Base-by-base conservation (phyloP, 805 yeast genomes). In the Metschnikowia colocasiae region DNA sequence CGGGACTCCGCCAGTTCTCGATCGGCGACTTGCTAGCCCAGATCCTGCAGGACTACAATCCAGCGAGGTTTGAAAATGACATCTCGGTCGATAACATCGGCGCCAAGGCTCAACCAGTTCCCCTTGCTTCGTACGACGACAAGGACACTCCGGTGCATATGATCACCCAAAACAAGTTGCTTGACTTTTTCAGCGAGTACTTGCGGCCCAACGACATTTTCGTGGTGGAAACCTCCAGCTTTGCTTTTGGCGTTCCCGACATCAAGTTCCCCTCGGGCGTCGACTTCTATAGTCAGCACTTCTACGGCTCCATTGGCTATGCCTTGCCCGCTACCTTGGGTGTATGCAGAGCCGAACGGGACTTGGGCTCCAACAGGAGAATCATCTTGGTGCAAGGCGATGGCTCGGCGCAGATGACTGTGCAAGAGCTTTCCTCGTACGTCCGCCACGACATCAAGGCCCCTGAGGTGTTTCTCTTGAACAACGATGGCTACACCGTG, bases 321-420 rank as follows among this genome's bases (percentile, higher is more conserved):
- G 92, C 95, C 0, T 70, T 91, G 23, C 97, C 97, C 2, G 86
- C 91, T 9, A 77, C 94, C 4, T 76, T 91, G 48, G 97, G 97
- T 42, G 85, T 83, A 22, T 82, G 87, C 16, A 68, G 87, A 46
- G 97, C 92, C 0, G 70, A 78, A 67, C 73, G 75, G 43, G 95
- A 86, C 58, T 55, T 74, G 40, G 68, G 71, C 5, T 53, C 57
- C 10, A 57, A 55, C 2, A 76, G 82, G 27, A 78, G 95, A 57
- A 73, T 90, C 39, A 72, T 88, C 18, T 70, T 90, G 20, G 68
- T 88, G 15, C 90, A 87, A 71, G 97, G 97, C 47, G 97, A 91
- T 63, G 97, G 97, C 1, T 83, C 96, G 2, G 92, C 96, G 2
- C 96, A 88, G 70, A 87, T 91, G 96, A 89, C 97, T 4, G 74